Evolutionary conservation across 1,284 basidiomycete species (phyloP).

Genomic region (Meripilus lineatus): DNA sequence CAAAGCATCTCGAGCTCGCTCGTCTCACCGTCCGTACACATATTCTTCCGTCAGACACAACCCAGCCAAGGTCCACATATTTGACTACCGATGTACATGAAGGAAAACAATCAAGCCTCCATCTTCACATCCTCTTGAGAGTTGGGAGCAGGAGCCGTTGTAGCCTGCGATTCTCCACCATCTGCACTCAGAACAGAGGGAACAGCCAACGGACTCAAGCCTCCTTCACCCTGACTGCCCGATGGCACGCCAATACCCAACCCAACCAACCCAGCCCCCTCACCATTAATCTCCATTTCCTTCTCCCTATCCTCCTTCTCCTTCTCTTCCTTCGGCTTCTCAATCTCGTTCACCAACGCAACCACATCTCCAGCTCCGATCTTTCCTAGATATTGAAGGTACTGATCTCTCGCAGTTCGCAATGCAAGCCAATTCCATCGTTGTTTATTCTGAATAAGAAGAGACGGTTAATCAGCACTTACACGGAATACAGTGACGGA

Average conservation of each 20-base stretch:
- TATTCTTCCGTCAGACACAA: no score
- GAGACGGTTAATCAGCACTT: background rate
- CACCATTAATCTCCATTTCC: no score
- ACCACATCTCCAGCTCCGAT: constrained; percentile 74
- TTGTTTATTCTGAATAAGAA: constrained; percentile 53
- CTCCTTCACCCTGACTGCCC: constrained; percentile 5
- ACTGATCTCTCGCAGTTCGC: constrained; percentile 63
- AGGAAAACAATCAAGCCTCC: no score
- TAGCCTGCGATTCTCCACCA: constrained; percentile 5
- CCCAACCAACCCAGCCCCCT: background rate
- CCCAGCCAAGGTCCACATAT: no score
- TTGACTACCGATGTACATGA: no score
- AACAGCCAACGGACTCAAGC: background rate
- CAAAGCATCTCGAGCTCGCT: no score
- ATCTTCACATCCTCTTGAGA: constrained; percentile 51
- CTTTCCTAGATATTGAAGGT: constrained; percentile 69
- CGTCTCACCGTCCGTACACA: no score
- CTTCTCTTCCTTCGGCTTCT: constrained; percentile 38
- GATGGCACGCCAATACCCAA: background rate
- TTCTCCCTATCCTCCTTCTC: constrained; percentile 1
- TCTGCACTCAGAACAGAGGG: constrained; percentile 13
- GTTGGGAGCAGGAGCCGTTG: constrained; percentile 17
- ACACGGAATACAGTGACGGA: background rate
- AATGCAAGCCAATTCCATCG: constrained; percentile 77
- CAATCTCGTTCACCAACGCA: constrained; percentile 62